A percentile compares a stretch with the other conserved stretches of the same genome.
phyloP scores from a whole-genome alignment of 2,329 filamentous ascomycete species.

The Pseudocercospora vitis region DNA sequence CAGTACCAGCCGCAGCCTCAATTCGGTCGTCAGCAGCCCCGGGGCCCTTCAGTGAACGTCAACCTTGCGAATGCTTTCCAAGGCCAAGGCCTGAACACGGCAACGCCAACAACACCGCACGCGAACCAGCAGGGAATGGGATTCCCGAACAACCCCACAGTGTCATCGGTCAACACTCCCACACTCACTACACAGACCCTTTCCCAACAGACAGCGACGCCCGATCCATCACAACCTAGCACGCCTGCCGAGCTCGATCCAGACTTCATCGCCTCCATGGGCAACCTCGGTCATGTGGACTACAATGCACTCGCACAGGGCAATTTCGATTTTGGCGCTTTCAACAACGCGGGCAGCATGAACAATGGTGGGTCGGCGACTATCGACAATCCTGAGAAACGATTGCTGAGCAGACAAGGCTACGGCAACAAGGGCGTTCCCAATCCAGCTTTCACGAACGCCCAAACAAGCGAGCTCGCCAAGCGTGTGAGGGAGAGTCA shows the following conservation, averaged over 20 bases:
- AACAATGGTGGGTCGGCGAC: slow-evolving; percentile 49
- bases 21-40: slow-evolving; percentile 57
- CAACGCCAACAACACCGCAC: slow-evolving; percentile 82
- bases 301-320: slow-evolving; percentile 40
- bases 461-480: slow-evolving; percentile 73
- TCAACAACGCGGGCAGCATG: slow-evolving; percentile 62
- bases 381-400: slow-evolving; percentile 94
- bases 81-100: slow-evolving; percentile 74
- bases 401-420: slow-evolving; percentile 79
- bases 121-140: slow-evolving; percentile 65
- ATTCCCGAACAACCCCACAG: slow-evolving; percentile 89
- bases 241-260: slow-evolving; percentile 70
- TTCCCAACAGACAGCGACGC: slow-evolving; percentile 60
- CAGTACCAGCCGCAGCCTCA: slow-evolving; percentile 50
- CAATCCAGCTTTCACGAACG: slow-evolving; percentile 61
- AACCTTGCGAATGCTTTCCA: slow-evolving; percentile 70
- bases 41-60: slow-evolving; percentile 73
- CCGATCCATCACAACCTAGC: slow-evolving; percentile 67
- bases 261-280: slow-evolving; percentile 39
- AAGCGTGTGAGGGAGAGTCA: slow-evolving; percentile 65
- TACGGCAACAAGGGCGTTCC: slow-evolving; percentile 53
- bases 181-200: slow-evolving; percentile 78
- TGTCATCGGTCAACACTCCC: slow-evolving; percentile 95
- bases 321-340: slow-evolving; percentile 39
- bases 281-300: slow-evolving; percentile 40